Base-by-base conservation (phyloP, 371 early-diverging fungal genomes). In the Cladochytrium tenue region DNA sequence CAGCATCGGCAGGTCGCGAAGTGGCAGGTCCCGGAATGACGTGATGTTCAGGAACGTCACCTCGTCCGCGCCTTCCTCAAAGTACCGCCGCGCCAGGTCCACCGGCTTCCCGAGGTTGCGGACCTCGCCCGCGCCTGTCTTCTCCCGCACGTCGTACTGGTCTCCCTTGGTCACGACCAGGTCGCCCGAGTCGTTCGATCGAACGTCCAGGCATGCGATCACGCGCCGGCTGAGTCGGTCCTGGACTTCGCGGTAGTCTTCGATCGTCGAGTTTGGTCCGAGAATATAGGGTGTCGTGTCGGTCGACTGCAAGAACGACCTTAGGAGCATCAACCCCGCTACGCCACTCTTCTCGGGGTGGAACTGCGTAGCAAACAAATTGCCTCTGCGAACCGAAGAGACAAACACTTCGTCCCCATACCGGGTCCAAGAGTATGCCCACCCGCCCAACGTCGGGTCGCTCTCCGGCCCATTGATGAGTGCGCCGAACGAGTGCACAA, bases 101-200 rank as follows among this genome's bases (percentile, higher is more conserved):
- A 97, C 96, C 13, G 98, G 98, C 56, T 95, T 93, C 35, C 98
- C 98, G 32, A 98, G 77, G 74, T 98, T 98, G 2, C 98, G 88
- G n/a, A 98, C 95, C 51, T 93, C 85, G 2, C 89, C 89, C 10
- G 81, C 82, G 5, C 69, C 81, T 3, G 70, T 81, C 31, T 56
- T 69, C 69, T 97, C 97, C 25, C 97, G 90, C 0, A 98, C 97
- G 72, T 97, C 97, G 81, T 98, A 97, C 73, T 97, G 96, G 75
- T 98, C 97, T 31, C 98, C 98, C 78, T 98, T 98, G 26, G 98
- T 98, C 4, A 97, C 98, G 10, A 98, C 97, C 43, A 98, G 78
- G 76, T 96, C 96, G 28, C 97, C 97, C 32, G 81, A 73, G 75
- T 98, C 98, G 77, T 98, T 96, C 31, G 95, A 85, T 32, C 98